Conservation (phyloP, 768 basidiomycete species). For the Phanerodontia chrysosporium region DNA sequence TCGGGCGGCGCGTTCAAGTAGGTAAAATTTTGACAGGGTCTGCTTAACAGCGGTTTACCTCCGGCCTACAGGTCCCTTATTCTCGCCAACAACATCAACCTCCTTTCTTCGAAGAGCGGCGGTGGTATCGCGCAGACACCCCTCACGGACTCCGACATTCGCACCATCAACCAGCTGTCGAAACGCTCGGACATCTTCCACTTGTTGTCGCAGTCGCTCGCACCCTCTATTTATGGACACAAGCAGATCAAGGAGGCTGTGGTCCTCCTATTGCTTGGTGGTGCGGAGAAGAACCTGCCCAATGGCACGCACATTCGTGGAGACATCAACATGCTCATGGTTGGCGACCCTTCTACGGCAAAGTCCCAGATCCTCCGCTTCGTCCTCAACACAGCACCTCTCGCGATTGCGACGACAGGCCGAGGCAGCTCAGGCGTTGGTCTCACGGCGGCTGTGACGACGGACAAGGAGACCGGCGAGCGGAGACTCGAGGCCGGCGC, state of each 20-base stretch:
- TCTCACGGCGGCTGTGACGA: constrained; percentile 97
- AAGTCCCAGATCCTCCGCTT: constrained; percentile 96
- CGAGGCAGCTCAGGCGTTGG: constrained; percentile 98
- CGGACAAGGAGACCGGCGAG: constrained; percentile 96
- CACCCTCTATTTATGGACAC: constrained; percentile 95
- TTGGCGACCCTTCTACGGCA: constrained; percentile 98
- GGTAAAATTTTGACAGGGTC: constrained; percentile 17
- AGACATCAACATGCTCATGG: constrained; percentile 99
- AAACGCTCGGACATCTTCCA: constrained; percentile 85
- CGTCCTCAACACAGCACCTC: constrained; percentile 90
- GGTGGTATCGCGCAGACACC: constrained; percentile 92
- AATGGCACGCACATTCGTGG: constrained; percentile 99
- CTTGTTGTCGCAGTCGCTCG: constrained; percentile 90
- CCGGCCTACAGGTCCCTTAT: constrained; percentile 71
- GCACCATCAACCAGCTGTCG: constrained; percentile 89
- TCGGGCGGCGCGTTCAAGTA: constrained; percentile 93
- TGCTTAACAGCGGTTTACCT: not conserved
- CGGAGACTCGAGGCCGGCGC: constrained; percentile 96
- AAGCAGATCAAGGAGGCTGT: constrained; percentile 95
- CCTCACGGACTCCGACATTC: constrained; percentile 90
- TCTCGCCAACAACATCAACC: constrained; percentile 91
- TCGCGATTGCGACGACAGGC: constrained; percentile 98
- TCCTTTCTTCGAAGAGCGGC: constrained; percentile 91
- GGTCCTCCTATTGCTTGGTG: constrained; percentile 88
- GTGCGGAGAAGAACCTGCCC: constrained; percentile 94